Conservation (phyloP, 1,284 basidiomycete genomes). For the Phenoliferia sp. region DNA sequence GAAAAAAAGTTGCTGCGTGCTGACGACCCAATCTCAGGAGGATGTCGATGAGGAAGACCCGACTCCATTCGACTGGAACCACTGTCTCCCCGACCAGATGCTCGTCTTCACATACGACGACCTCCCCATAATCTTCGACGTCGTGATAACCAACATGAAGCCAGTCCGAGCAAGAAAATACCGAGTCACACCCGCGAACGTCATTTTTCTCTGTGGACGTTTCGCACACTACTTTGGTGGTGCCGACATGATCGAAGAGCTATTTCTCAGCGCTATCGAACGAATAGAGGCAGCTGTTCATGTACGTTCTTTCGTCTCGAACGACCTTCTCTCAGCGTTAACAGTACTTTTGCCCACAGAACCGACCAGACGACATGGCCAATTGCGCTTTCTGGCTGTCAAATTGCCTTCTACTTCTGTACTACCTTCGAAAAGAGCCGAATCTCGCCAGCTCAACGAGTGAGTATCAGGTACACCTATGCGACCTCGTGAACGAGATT, state of each 20-base stretch:
- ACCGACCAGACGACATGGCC: slow-evolving; percentile 74
- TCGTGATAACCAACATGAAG: slow-evolving; percentile 63
- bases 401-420: slow-evolving; percentile 82
- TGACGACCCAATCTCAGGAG: slow-evolving; percentile 2
- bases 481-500: slow-evolving; percentile 89
- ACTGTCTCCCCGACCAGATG: slow-evolving; percentile 50
- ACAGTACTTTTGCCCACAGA: slow-evolving; percentile 48
- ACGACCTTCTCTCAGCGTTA: background rate
- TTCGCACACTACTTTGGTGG: slow-evolving; percentile 73
- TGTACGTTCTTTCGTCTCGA: slow-evolving; percentile 51
- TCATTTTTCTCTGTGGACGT: slow-evolving; percentile 56
- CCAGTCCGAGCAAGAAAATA: slow-evolving; percentile 48
- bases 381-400: slow-evolving; percentile 90
- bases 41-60: slow-evolving; percentile 18
- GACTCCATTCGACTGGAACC: slow-evolving; percentile 30
- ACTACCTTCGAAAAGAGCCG: slow-evolving; percentile 76
- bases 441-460: slow-evolving; percentile 22
- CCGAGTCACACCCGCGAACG: slow-evolving; percentile 44
- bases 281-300: slow-evolving; percentile 87
- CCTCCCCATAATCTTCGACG: slow-evolving; percentile 70
- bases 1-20: background rate
- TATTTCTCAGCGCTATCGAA: slow-evolving; percentile 84
- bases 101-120: slow-evolving; percentile 81
- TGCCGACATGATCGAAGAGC: slow-evolving; percentile 76
- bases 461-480: slow-evolving; percentile 44